Conservation (phyloP, 225 moss, liverwort and hornwort species). For the Polytrichum formosum region DNA sequence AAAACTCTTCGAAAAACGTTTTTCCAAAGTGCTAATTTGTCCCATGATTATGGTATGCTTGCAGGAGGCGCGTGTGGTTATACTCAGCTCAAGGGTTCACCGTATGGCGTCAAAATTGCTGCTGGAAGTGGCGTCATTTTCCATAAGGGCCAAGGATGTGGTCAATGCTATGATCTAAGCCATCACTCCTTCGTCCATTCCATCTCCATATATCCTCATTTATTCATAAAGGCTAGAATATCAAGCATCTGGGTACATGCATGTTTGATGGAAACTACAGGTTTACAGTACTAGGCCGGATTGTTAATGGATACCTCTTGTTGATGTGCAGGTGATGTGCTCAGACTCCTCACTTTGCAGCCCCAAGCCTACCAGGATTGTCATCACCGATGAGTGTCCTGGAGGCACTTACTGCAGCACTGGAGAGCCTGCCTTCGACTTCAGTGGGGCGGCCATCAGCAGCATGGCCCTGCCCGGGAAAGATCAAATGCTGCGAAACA, state of each 20-base stretch:
- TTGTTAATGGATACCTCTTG: too few species aligned
- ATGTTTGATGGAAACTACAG: background rate
- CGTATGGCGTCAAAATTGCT: slow-evolving; percentile 18
- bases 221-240: too few species aligned
- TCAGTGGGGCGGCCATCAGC: slow-evolving; percentile 34
- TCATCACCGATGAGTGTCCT: slow-evolving; percentile 42
- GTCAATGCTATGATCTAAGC: slow-evolving; percentile 25
- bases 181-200: background rate
- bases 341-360: slow-evolving; percentile 24
- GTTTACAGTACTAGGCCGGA: too few species aligned
- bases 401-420: slow-evolving; percentile 40
- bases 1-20: too few species aligned
- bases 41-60: background rate
- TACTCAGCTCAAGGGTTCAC: slow-evolving; percentile 15
- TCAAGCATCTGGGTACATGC: background rate
- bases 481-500: slow-evolving; percentile 8
- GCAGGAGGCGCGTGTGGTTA: slow-evolving; percentile 30
- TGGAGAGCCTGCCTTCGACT: slow-evolving; percentile 35
- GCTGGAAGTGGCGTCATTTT: slow-evolving; percentile 26
- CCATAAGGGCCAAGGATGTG: slow-evolving; percentile 23
- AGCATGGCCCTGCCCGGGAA: slow-evolving; percentile 31
- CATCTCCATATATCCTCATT: background rate
- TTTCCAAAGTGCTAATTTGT: background rate
- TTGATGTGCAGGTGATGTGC: background rate
- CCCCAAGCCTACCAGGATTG: slow-evolving; percentile 19